Evolutionary conservation across 768 basidiomycete species (phyloP), one percentile per base, ranked within the genome.

Genomic region (Serendipita sp.): DNA sequence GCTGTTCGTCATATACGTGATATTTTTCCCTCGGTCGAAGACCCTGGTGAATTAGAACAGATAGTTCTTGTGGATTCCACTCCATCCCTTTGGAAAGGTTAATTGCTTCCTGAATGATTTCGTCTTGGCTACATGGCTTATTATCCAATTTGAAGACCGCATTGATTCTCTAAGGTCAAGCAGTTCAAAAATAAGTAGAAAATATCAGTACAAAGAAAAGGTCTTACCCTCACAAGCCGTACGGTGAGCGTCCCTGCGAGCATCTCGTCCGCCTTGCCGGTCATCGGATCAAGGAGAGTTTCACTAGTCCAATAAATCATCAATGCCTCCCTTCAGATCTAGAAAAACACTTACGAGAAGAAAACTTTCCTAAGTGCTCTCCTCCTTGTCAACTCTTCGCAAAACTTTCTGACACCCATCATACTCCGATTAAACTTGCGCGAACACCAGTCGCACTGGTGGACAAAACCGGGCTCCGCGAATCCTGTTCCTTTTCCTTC

Each of bases 321-420:
- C n/a, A 30, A 35, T 5, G 4, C 16, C 7, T 28, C 56, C 35
- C 48, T 24, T 5, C 5, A 8, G 30, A 51, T 5, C n/a, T 13
- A 13, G 18, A 24, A 32, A 60, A 35, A 35, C 4, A 60, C 56
- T 60, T 18, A 60, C 56, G 56, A 10, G 35, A 60, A 60, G n/a
- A 34, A 60, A 11, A 60, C 56, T 35, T n/a, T 60, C 18, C 56
- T 28, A 24, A 11, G 30, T 34, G 56, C 56, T 10, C 56, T 32
- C 28, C 56, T 32, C 28, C 56, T 16, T 11, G 56, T 60, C 10
- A 60, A 60, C 28, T 60, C 56, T 38, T 60, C 56, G 30, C 56
- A 60, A 60, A 60, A 60, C 56, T 60, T 60, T 10, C 56, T 10
- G 35, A 60, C 56, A 35, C 56, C 56, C 56, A 60, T 60, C 56